phyloP scores from a whole-genome alignment of 2,329 filamentous ascomycete genomes.

The Colletotrichum costaricense region DNA sequence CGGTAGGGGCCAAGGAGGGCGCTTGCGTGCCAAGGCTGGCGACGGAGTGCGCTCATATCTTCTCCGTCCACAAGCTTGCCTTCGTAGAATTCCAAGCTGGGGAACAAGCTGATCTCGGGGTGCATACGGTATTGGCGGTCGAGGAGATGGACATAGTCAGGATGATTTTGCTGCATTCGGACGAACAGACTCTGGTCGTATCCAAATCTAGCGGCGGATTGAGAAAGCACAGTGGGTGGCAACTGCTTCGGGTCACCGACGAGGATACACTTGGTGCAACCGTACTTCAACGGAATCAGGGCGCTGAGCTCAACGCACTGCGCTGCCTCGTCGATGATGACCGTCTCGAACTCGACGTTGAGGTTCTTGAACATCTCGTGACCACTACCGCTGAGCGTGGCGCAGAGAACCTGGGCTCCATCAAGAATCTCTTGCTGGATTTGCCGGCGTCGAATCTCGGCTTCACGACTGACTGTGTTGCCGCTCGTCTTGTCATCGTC shows the following conservation, averaged over 20 bases:
- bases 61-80: conserved; percentile 85
- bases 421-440: conserved; percentile 93
- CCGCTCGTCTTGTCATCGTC: conserved; percentile 89
- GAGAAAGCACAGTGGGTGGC: conserved; percentile 94
- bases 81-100: conserved; percentile 93
- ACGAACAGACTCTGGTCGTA: conserved; percentile 99
- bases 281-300: conserved; percentile 96
- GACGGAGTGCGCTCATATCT: conserved; percentile 81
- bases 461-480: conserved; percentile 83
- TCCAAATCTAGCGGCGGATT: conserved; percentile 89
- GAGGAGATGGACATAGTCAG: conserved; percentile 89
- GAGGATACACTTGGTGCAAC: conserved; percentile 94
- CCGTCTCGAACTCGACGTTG: conserved; percentile 97
- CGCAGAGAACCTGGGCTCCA: conserved; percentile 91
- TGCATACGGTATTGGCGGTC: conserved; percentile 99
- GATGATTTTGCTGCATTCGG: conserved; percentile 94
- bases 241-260: conserved; percentile 98
- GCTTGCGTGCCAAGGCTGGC: conserved; percentile 87
- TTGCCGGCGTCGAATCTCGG: conserved; percentile 84
- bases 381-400: conserved; percentile 93
- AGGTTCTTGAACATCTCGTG: conserved; percentile 97
- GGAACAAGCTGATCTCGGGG: conserved; percentile 92
- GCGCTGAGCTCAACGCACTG: conserved; percentile 98
- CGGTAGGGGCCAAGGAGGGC: conserved; percentile 89
- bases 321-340: conserved; percentile 97